phyloP scores from a whole-genome alignment of 495 filamentous ascomycete genomes.

The Penicillium chermesinum region DNA sequence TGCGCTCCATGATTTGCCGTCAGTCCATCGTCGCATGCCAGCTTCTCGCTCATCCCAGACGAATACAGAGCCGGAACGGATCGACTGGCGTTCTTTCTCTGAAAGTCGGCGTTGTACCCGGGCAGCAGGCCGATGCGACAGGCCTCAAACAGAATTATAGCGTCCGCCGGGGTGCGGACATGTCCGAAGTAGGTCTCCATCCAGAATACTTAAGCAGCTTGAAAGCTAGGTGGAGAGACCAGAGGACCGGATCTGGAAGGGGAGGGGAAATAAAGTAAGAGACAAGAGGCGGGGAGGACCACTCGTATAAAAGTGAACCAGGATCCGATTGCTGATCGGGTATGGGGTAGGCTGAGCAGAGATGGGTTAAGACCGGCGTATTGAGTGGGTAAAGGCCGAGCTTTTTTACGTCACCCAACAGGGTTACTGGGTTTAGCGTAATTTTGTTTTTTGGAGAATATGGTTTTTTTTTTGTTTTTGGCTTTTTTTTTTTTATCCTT shows the following conservation, averaged over 20 bases:
- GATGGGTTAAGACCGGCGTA: slow-evolving; percentile 9
- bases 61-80: slow-evolving; percentile 93
- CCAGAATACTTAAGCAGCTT: slow-evolving; percentile 25
- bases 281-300: slow-evolving; percentile 16
- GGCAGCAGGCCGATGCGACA: slow-evolving; percentile 86
- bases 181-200: slow-evolving; percentile 98
- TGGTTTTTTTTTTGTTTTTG: slow-evolving; percentile 4
- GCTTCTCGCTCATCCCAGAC: slow-evolving; percentile 99
- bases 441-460: slow-evolving; percentile 7
- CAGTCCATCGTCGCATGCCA: slow-evolving; percentile 97
- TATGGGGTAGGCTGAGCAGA: slow-evolving; percentile 28
- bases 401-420: slow-evolving; percentile 30
- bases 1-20: slow-evolving; percentile 98
- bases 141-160: slow-evolving; percentile 95
- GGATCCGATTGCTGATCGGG: slow-evolving; percentile 20
- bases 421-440: slow-evolving; percentile 16
- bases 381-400: slow-evolving; percentile 20
- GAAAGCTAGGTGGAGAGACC: slow-evolving; percentile 16
- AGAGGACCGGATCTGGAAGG: slow-evolving; percentile 2
- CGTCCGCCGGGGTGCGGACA: slow-evolving; percentile 87
- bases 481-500: slow-evolving; percentile 4
- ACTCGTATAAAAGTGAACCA: slow-evolving; percentile 23
- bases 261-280: slow-evolving; percentile 5
- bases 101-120: slow-evolving; percentile 90
- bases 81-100: slow-evolving; percentile 93